Evolutionary conservation across 441 rosid species (phyloP), one percentile per base, ranked within the genome.

Genomic region (Syzygium syzygioides): DNA sequence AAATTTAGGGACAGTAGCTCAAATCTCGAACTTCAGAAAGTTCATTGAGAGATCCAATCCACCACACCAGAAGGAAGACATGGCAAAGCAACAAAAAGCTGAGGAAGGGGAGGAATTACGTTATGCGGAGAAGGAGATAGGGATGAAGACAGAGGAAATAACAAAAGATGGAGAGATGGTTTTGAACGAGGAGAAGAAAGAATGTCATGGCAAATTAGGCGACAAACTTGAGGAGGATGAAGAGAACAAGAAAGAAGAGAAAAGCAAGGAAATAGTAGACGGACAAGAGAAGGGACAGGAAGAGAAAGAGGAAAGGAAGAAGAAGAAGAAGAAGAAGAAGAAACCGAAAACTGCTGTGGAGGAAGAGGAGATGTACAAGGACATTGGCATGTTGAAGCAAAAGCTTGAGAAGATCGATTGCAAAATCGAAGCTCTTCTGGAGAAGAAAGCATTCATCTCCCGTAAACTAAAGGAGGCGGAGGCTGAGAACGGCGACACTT

Each of bases 41-140:
- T 60, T 60, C 66, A 60, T 62, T 4, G 96, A 95, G 91, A 93
- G 93, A 89, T 93, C 92, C 85, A 93, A 94, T 91, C 87, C 91
- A 34, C 92, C 91, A 86, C 88, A 89, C 54, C 87, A 91, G 76
- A 92, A 93, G 84, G 91, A 86, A 59, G 54, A 18, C 83, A 88
- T 71, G 50, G 88, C 83, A 6, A 68, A 88, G 68, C 48, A 87
- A 26, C 84, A 37, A 14, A 37, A 85, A 50, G 86, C 89, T 57
- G 68, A 89, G 68, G 86, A 79, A 41, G 34, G 88, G 14, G 83
- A 89, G 80, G 86, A 85, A 37, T 64, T 87, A 8, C 14, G 87
- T 23, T 60, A 59, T 26, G 87, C 89, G 45, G 90, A 86, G 86
- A 87, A 62, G 20, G 86, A 87, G 52, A 87, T 45, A 57, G 90